Base-by-base conservation (phyloP, 1,284 basidiomycete species). In the Cystobasidiaceae sp. region DNA sequence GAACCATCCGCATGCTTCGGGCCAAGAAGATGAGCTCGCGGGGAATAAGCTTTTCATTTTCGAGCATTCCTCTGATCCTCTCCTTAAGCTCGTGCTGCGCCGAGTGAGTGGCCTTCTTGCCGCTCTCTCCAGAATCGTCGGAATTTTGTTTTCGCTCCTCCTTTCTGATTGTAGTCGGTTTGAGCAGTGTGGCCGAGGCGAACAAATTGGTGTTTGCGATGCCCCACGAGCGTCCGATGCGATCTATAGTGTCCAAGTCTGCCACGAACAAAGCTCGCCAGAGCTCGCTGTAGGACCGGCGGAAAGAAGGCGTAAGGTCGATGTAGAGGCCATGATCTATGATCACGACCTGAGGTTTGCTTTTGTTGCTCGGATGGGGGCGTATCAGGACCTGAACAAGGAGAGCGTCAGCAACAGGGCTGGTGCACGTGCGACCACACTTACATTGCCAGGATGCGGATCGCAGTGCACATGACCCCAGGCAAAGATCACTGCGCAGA, bases 381-480 rank as follows among this genome's bases (percentile, higher is more conserved):
- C 90, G 84, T 33, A 93, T 82, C 71, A 94, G 83, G 67, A 93
- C 81, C 78, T 93, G 93, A 1, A 89, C 32, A 25, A n/a, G 15
- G 21, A 2, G 28, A 25, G 7, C 11, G 17, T 19, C 4, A 27
- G n/a, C 23, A 7, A 43, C 37, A 56, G 39, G 27, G 30, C 6
- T 9, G 3, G 13, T 33, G n/a, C 17, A 7, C 2, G 83, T 78
- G 1, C 8, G 5, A 3, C 17, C 23, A 7, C 3, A n/a, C 54
- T 56, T 23, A 68, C 62, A 46, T 68, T 68, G 2, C 67, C 67
- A 7, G 63, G 64, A 49, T 68, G 63, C 11, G 57, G 39, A 32
- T 68, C 69, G 70, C 85, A 87, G 75, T 88, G 86, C 0, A 90
- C 84, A 81, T 86, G 92, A 5, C 90, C 90, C 87, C 87, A 93